Base-by-base conservation (phyloP, 805 yeast species). In the Candida odintsovae region DNA sequence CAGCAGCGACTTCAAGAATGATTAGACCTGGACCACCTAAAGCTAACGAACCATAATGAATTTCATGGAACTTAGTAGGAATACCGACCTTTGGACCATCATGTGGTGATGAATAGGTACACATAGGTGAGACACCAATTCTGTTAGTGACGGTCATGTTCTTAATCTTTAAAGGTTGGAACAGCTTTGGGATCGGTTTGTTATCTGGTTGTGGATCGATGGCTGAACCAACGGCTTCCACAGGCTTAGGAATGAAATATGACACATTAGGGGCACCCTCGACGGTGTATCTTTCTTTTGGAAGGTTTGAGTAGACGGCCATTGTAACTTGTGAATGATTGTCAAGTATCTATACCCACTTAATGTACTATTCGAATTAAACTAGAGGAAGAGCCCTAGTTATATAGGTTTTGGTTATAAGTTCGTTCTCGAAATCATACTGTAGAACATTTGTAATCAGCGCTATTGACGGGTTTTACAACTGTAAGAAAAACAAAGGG, bases 101-200 rank as follows among this genome's bases (percentile, higher is more conserved):
- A 20, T 33, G 43, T 4, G 52, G 47, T 3, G 75, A 70, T 6
- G 80, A 70, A 57, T 77, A 77, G 42, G 67, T 72, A 56, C 81
- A 74, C 80, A 77, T 75, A 40, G 82, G 82, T 1, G 82, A 70
- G 19, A 78, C 77, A 42, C 80, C 80, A 25, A 78, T 57, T 49
- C 85, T 65, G 58, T 80, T 80, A 13, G 67, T 70, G 19, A 80
- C 40, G 3, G 39, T 28, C 36, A 51, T 43, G 36, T 41, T 40
- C 28, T 54, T 56, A 41, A 58, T 53, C 29, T 35, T 51, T 10
- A 57, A 15, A 12, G 59, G 59, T 4, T 44, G 38, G 50, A 58
- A 58, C 8, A 58, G 41, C 33, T 48, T 46, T 15, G 62, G 61
- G 1, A 52, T 38, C 36, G 20, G 46, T 5, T 22, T 43, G 22